Evolutionary conservation across 257 asterid genomes (phyloP), one percentile per base, ranked within the genome.

Genomic region (Salvia miltiorrhiza): DNA sequence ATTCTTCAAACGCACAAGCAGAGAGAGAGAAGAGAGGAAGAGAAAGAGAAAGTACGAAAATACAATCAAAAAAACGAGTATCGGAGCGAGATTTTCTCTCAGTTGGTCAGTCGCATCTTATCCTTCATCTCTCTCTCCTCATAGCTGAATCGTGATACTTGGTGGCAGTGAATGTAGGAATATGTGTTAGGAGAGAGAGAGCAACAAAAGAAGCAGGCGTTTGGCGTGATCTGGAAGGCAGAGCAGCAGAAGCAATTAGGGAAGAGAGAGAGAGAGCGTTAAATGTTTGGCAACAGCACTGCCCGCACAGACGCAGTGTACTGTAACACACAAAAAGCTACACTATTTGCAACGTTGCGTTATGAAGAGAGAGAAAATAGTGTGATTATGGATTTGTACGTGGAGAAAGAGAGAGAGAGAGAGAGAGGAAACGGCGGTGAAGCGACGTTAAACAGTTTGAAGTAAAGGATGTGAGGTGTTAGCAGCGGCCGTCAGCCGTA

Each of bases 161-260:
- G 17, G 70, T 57, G 73, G 55, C 79, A 57, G 77, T 63, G 70
- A 58, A 14, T 49, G 79, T 72, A 78, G 69, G 77, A 70, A 73
- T 77, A 60, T 75, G 79, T 75, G 79, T 71, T 57, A n/a, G n/a
- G 52, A 35, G 72, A 65, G 77, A 57, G 76, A 77, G 72, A 59
- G 79, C 26, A 67, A 73, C 79, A 76, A 84, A 24, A 68, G 73
- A 33, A 76, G 75, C 97, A 93, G 97, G 94, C 94, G 92, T 93
- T 88, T 90, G 86, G 97, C 97, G 98, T 93, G 97, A 93, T 84
- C 80, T 72, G 88, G 65, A 86, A 88, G 97, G 84, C 84, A 80
- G 83, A 65, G 84, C 71, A 73, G 78, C 77, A 80, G 84, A 58
- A 70, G 78, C 78, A 81, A 80, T 72, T 76, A 76, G 79, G 80